Evolutionary conservation across 2,329 filamentous ascomycete species (phyloP).

Genomic region (Neoascochyta sp.): DNA sequence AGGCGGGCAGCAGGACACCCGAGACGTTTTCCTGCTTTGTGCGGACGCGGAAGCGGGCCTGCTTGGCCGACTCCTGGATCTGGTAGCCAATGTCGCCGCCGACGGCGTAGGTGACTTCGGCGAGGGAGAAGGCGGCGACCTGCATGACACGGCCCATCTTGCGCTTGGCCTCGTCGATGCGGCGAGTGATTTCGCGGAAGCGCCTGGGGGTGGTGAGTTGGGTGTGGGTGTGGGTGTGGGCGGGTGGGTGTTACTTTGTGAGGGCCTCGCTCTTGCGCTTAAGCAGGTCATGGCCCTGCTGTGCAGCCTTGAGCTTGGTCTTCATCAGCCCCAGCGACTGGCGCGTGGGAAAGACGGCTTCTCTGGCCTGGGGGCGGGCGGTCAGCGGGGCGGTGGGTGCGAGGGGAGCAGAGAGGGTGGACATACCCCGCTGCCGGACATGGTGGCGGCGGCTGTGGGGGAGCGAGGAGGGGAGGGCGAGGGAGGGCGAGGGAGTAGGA

Average conservation of each 20-base stretch:
- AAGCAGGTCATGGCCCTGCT: conserved; percentile 81
- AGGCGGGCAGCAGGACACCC: conserved; percentile 87
- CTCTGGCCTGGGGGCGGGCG: conserved; percentile 68
- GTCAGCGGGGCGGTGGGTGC: conserved; percentile 15
- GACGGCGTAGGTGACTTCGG: conserved; percentile 95
- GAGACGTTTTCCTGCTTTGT: conserved; percentile 99
- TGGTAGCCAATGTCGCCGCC: conserved; percentile 93
- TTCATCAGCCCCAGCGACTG: conserved; percentile 98
- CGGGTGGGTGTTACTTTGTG: conserved; percentile 68
- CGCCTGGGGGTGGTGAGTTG: conserved; percentile 53
- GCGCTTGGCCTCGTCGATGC: conserved; percentile 97
- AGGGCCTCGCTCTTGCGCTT: conserved; percentile 98
- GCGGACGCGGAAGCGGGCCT: conserved; percentile 85
- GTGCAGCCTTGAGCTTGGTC: conserved; percentile 82
- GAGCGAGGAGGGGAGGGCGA: conserved; percentile 1
- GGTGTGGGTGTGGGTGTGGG: conserved; percentile 1
- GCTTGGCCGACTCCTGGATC: conserved; percentile 91
- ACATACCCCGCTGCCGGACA: conserved; percentile 55
- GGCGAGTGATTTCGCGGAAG: conserved; percentile 92
- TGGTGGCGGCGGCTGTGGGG: conserved; percentile 31
- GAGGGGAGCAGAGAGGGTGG: conserved; percentile 12
- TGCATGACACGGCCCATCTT: conserved; percentile 99
- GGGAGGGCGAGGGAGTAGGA: conserved; percentile 1
- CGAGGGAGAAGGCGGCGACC: conserved; percentile 94
- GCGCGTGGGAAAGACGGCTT: conserved; percentile 95